These are phyloP conservation scores for Pythium vanterpoolii DNA, from an alignment of 352 stramenopile genomes.

Conservation along the genomic window DNA sequence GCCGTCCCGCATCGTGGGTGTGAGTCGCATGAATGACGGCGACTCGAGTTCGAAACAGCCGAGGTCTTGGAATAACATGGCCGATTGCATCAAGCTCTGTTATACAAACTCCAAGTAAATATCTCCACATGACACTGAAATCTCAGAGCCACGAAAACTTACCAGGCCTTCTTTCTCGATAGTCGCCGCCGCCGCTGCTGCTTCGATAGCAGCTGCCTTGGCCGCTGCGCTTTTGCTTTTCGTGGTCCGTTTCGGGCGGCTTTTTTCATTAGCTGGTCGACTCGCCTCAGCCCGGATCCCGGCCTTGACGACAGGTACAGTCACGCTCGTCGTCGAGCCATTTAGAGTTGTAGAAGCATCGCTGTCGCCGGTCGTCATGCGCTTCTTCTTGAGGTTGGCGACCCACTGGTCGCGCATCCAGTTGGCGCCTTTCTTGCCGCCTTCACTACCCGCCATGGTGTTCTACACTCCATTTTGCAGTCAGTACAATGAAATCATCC, in stretches of 20 bases:
- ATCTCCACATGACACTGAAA: too few relatives aligned
- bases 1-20: constrained; percentile 29
- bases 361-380: constrained; percentile 23
- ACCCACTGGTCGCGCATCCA: constrained; percentile 80
- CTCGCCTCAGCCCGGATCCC: constrained; percentile 17
- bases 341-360: not conserved
- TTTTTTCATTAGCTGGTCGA: constrained; percentile 3
- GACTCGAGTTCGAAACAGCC: constrained; percentile 72
- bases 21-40: constrained; percentile 52
- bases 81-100: constrained; percentile 31
- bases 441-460: constrained; percentile 36
- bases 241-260: constrained; percentile 7
- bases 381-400: constrained; percentile 82
- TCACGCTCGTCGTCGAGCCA: not conserved
- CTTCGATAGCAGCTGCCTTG: not conserved
- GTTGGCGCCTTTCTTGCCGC: constrained; percentile 41
- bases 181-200: not conserved
- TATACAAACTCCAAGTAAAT: not conserved
- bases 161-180: constrained; percentile 26
- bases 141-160: too few relatives aligned
- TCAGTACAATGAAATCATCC: not conserved
- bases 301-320: constrained; percentile 15
- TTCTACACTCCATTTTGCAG: constrained; percentile 23
- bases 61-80: constrained; percentile 57
- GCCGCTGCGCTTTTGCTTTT: constrained; percentile 16